These are phyloP conservation scores for Pichia sp. DNA, from an alignment of 1,139 yeast species.

Conservation along the genomic window DNA sequence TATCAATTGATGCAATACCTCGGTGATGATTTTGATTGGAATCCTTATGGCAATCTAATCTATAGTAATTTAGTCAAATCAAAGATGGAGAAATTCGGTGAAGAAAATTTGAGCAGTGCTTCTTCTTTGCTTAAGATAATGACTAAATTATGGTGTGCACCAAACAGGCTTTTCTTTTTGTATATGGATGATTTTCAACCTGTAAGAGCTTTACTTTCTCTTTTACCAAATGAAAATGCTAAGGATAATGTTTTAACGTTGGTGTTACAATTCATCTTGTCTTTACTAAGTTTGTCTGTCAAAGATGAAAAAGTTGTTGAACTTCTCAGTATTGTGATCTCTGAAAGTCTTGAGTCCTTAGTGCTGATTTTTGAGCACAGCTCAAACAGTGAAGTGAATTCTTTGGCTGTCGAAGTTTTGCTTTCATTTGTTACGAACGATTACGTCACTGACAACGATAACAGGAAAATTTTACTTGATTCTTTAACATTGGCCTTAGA, in stretches of 20 bases:
- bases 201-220: conserved; percentile 45
- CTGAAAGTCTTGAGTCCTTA: conserved; percentile 44
- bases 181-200: conserved; percentile 52
- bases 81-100: conserved; percentile 58
- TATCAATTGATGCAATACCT: conserved; percentile 43
- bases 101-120: conserved; percentile 75
- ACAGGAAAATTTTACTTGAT: conserved; percentile 46
- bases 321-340: conserved; percentile 48
- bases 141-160: conserved; percentile 51
- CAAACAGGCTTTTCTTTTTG: conserved; percentile 45
- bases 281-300: conserved; percentile 29
- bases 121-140: conserved; percentile 72
- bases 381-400: conserved; percentile 42
- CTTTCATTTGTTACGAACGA: conserved; percentile 53
- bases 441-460: conserved; percentile 50
- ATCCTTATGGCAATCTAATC: conserved; percentile 41
- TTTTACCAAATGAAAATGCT: conserved; percentile 48
- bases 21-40: conserved; percentile 49
- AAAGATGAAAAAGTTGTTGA: conserved; percentile 39
- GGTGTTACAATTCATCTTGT: conserved; percentile 51
- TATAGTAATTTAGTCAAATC: conserved; percentile 54
- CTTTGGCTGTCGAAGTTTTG: conserved; percentile 46
- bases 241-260: conserved; percentile 59
- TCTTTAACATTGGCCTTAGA: conserved; percentile 59
- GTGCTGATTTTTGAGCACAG: conserved; percentile 42